These are phyloP conservation scores for Chimonanthus praecox DNA, from an alignment of 164 flowering plant species.

Conservation along the genomic window DNA sequence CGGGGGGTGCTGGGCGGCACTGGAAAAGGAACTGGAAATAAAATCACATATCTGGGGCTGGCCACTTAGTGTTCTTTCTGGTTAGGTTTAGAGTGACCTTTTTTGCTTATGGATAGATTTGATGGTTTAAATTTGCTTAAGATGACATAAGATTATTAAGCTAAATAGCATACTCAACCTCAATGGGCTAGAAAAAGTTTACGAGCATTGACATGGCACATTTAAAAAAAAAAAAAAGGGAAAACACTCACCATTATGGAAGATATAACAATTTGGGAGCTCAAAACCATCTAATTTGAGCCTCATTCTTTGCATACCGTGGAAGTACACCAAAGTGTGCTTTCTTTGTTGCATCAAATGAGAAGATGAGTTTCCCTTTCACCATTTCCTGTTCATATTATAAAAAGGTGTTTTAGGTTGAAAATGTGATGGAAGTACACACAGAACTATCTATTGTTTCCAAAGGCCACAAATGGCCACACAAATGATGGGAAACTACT, in stretches of 20 bases:
- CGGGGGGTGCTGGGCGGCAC: no score
- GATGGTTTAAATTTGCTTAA: not conserved
- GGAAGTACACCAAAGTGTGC: constrained; percentile 96
- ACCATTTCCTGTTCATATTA: constrained; percentile 78
- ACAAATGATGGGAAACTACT: not conserved
- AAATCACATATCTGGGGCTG: not conserved
- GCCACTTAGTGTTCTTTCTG: not conserved
- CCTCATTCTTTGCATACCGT: constrained; percentile 88
- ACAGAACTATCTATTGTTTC: not conserved
- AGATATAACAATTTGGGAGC: constrained; percentile 96
- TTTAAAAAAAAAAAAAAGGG: not conserved
- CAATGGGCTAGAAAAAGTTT: not conserved
- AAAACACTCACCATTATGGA: constrained; percentile 72
- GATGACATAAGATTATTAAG: not conserved
- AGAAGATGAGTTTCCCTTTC: constrained; percentile 58
- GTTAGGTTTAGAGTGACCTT: not conserved
- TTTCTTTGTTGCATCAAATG: constrained; percentile 72
- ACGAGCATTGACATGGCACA: not conserved
- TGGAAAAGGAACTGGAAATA: not conserved
- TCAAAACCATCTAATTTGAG: constrained; percentile 86
- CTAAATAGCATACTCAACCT: not conserved
- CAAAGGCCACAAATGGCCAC: not conserved
- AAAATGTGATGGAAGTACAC: not conserved
- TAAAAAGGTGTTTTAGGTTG: not conserved
- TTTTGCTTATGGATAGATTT: not conserved